A percentile compares a stretch with the other conserved stretches of the same genome.
These are phyloP conservation scores for Aspergillus sp. DNA, from an alignment of 2,329 filamentous ascomycete species.

Conservation along the genomic window DNA sequence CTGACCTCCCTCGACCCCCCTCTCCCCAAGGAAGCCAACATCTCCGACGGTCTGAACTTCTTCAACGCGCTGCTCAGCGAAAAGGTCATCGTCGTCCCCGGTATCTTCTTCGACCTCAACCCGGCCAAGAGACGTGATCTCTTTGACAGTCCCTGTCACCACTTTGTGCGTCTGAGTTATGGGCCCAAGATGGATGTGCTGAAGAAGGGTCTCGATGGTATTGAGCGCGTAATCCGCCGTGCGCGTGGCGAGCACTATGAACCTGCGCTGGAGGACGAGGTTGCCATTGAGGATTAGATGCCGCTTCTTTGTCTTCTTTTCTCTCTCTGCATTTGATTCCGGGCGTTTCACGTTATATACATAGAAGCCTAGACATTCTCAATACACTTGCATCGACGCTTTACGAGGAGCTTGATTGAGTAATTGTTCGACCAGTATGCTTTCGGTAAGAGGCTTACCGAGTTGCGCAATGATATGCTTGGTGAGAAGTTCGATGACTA, in stretches of 20 bases:
- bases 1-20: slow-evolving; percentile 53
- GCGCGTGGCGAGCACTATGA: slow-evolving; percentile 40
- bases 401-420: not conserved
- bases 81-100: slow-evolving; percentile 94
- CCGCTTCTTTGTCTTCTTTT: slow-evolving; percentile 1
- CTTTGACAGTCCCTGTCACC: slow-evolving; percentile 93
- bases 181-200: slow-evolving; percentile 80
- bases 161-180: slow-evolving; percentile 85
- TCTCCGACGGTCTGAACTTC: slow-evolving; percentile 94
- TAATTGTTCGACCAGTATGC: not conserved
- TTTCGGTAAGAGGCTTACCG: no score
- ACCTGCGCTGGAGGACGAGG: slow-evolving; percentile 40
- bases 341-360: not conserved
- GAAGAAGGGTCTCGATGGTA: slow-evolving; percentile 79
- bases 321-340: not conserved
- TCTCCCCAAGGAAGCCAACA: slow-evolving; percentile 66
- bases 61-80: slow-evolving; percentile 92
- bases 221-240: slow-evolving; percentile 73
- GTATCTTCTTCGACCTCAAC: slow-evolving; percentile 98
- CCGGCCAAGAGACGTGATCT: slow-evolving; percentile 85
- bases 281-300: slow-evolving; percentile 42
- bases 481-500: no score
- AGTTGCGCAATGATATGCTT: no score
- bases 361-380: not conserved
- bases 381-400: slow-evolving; percentile 7